Conservation (phyloP, 306 rosid species). For the Trichosanthes cucumerina region DNA sequence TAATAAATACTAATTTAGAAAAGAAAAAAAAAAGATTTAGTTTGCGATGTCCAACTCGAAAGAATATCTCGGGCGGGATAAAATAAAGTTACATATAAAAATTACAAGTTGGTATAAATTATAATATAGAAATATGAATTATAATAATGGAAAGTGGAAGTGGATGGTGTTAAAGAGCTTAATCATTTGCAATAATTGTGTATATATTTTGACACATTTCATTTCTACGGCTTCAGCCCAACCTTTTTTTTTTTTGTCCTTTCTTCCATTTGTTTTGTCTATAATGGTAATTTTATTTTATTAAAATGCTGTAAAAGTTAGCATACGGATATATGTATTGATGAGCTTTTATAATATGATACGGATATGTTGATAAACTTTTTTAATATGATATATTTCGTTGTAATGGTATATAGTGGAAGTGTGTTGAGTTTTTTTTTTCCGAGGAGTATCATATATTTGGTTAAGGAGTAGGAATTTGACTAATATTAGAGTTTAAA, state of each 20-base stretch:
- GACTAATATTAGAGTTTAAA: too few relatives aligned
- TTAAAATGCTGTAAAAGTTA: too few relatives aligned
- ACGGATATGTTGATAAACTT: too few relatives aligned
- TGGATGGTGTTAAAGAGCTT: neutral
- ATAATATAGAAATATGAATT: neutral
- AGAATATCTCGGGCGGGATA: neutral
- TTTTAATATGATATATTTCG: too few relatives aligned
- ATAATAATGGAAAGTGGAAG: neutral
- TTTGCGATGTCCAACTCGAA: neutral
- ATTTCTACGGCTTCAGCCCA: neutral
- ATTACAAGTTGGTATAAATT: neutral
- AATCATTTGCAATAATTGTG: neutral
- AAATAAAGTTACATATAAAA: neutral
- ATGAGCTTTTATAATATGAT: too few relatives aligned
- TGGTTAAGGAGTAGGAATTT: too few relatives aligned
- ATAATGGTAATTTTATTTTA: too few relatives aligned
- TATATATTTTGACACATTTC: neutral
- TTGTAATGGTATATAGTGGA: too few relatives aligned
- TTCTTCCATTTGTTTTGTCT: neutral
- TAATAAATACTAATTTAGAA: neutral
- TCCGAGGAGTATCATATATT: too few relatives aligned
- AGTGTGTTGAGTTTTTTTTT: too few relatives aligned
- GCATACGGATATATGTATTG: too few relatives aligned
- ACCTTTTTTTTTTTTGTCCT: neutral
- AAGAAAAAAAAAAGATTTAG: neutral